Percentiles rank a stretch among this genome's conserved stretches.
Evolutionary conservation across 371 early-diverging fungal species (phyloP).

Genomic region (Mucor sp.): DNA sequence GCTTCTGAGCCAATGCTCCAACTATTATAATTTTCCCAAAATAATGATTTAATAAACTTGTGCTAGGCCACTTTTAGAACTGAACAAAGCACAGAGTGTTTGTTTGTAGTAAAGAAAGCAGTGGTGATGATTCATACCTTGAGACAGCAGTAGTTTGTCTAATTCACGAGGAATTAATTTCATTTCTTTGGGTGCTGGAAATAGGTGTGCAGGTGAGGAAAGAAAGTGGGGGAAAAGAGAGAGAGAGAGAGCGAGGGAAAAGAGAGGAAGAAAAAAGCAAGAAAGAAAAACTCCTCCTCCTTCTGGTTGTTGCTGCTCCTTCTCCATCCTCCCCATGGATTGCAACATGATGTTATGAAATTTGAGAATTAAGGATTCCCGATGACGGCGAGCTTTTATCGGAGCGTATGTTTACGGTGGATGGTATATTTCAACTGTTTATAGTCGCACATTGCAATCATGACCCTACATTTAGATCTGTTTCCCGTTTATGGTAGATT

Average conservation of each 20-base stretch:
- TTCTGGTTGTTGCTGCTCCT: too few species aligned
- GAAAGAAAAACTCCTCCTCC: neutral
- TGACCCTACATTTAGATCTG: neutral
- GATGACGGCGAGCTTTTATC: conserved; percentile 2
- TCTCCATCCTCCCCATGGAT: neutral
- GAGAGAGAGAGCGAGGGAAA: neutral
- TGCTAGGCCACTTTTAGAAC: neutral
- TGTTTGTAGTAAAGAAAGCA: neutral
- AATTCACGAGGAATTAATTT: conserved; percentile 85
- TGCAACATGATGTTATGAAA: neutral
- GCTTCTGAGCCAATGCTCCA: conserved; percentile 86
- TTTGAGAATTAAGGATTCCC: neutral
- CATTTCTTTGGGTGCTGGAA: conserved; percentile 34
- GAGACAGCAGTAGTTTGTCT: conserved; percentile 85
- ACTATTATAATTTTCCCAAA: conserved; percentile 37
- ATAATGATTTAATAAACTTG: neutral
- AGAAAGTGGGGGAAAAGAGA: neutral
- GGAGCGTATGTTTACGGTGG: neutral
- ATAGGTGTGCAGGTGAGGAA: too few species aligned
- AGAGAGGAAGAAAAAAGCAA: neutral
- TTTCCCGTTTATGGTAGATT: neutral
- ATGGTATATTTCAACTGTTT: neutral
- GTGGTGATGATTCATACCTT: conserved; percentile 41
- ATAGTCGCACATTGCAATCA: neutral
- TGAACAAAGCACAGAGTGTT: neutral